Conservation (phyloP, 345 rosid species). For the Rhodamnia argentea region DNA sequence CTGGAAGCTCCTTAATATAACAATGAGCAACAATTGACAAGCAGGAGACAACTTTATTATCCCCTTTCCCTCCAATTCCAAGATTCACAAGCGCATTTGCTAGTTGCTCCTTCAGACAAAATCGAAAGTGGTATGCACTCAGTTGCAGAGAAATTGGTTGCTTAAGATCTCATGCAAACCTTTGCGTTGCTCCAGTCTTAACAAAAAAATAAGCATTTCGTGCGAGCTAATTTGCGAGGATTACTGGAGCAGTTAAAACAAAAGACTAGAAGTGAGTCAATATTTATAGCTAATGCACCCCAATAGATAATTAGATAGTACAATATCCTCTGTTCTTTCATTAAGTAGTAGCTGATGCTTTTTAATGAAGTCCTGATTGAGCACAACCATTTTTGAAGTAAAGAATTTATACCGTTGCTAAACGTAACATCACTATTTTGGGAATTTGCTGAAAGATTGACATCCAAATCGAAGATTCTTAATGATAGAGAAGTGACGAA, state of each 20-base stretch:
- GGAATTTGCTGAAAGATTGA: neutral
- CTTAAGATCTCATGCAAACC: neutral
- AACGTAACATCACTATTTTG: neutral
- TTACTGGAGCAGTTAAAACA: neutral
- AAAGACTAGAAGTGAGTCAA: neutral
- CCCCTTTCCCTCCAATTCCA: conserved; percentile 50
- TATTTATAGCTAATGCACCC: neutral
- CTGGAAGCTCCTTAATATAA: conserved; percentile 72
- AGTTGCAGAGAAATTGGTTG: neutral
- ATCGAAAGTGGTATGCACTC: neutral
- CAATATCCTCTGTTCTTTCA: neutral
- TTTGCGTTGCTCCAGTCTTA: neutral
- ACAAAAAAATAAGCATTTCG: neutral
- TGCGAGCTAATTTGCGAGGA: neutral
- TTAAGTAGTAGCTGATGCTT: neutral
- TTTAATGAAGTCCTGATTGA: neutral
- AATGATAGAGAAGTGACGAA: neutral
- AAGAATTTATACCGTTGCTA: neutral
- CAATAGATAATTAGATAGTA: neutral
- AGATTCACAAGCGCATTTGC: conserved; percentile 42
- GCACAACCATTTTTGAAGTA: neutral
- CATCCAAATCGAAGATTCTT: neutral
- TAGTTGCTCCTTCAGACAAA: conserved; percentile 33
- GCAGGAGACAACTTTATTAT: conserved; percentile 26
- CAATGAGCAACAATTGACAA: conserved; percentile 71